phyloP scores from a whole-genome alignment of 805 yeast species.

The Myxozyma neglecta region DNA sequence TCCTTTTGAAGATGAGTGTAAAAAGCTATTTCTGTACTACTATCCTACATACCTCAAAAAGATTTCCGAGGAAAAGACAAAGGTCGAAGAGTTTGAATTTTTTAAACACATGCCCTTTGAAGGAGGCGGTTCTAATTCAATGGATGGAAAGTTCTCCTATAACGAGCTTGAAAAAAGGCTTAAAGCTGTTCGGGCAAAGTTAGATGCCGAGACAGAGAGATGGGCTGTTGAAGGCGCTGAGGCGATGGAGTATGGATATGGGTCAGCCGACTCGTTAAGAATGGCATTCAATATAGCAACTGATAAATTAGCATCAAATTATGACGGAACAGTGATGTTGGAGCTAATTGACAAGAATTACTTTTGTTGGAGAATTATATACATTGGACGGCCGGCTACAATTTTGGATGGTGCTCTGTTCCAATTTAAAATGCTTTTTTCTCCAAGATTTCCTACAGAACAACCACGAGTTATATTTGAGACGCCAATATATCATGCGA shows the following conservation, averaged over 20 bases:
- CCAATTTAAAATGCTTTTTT: slow-evolving; percentile 4
- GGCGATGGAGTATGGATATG: background rate
- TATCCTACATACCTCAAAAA: slow-evolving; percentile 8
- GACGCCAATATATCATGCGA: slow-evolving; percentile 20
- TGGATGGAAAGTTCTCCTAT: slow-evolving; percentile 13
- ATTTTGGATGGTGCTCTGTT: slow-evolving; percentile 20
- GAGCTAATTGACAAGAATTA: slow-evolving; percentile 18
- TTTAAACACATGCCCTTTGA: slow-evolving; percentile 19
- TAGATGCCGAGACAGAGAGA: slow-evolving; percentile 13
- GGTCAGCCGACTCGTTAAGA: slow-evolving; percentile 6
- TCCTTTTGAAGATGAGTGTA: slow-evolving; percentile 17
- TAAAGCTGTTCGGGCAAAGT: background rate
- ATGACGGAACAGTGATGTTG: slow-evolving; percentile 16
- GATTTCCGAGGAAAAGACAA: background rate
- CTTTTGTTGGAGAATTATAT: slow-evolving; percentile 17
- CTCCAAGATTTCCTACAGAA: slow-evolving; percentile 15
- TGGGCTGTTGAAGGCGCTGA: slow-evolving; percentile 17
- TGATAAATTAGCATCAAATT: background rate
- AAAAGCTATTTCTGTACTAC: slow-evolving; percentile 11
- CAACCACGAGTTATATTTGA: slow-evolving; percentile 19
- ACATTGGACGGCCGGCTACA: slow-evolving; percentile 20
- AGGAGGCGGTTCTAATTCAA: background rate
- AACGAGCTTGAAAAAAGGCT: slow-evolving; percentile 10
- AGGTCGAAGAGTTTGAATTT: background rate
- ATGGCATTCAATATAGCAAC: background rate